Evolutionary conservation across 2,329 filamentous ascomycete species (phyloP).

Genomic region (Trichothecium sympodiale): DNA sequence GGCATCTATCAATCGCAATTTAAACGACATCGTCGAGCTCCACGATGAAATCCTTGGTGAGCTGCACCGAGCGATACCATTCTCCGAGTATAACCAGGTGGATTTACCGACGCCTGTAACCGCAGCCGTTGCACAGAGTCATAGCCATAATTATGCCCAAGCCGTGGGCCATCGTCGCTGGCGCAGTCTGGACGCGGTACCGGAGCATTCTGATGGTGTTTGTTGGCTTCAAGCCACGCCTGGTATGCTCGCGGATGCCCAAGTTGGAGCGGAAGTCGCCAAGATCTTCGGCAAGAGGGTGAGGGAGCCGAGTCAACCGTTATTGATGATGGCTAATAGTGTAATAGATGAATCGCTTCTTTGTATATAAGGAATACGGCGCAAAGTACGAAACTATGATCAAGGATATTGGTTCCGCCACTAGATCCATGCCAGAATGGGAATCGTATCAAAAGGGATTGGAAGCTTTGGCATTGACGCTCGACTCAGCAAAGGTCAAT

Average conservation of each 20-base stretch:
- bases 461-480: conserved; percentile 66
- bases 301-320: conserved; percentile 7
- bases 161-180: conserved; percentile 29
- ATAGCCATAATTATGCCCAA: conserved; percentile 6
- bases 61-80: conserved; percentile 59
- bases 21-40: conserved; percentile 68
- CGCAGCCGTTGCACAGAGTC: conserved; percentile 5
- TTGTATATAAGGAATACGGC: conserved; percentile 84
- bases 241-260: conserved; percentile 46
- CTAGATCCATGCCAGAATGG: conserved; percentile 62
- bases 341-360: conserved; percentile 65
- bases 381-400: conserved; percentile 81
- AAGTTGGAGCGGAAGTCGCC: conserved; percentile 48
- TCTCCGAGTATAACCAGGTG: conserved; percentile 49
- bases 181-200: conserved; percentile 35
- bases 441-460: conserved; percentile 73
- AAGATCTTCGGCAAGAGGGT: conserved; percentile 51
- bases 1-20: conserved; percentile 65
- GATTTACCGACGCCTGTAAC: conserved; percentile 4
- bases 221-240: conserved; percentile 34
- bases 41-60: conserved; percentile 74
- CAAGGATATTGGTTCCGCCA: conserved; percentile 60
- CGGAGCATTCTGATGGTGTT: conserved; percentile 25
- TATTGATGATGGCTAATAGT: conserved; percentile 2
- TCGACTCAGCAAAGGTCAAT: conserved; percentile 58